A percentile compares a stretch with the other conserved stretches of the same genome.
These are phyloP conservation scores for Salix purpurea DNA, from an alignment of 345 rosid genomes.

Conservation along the genomic window DNA sequence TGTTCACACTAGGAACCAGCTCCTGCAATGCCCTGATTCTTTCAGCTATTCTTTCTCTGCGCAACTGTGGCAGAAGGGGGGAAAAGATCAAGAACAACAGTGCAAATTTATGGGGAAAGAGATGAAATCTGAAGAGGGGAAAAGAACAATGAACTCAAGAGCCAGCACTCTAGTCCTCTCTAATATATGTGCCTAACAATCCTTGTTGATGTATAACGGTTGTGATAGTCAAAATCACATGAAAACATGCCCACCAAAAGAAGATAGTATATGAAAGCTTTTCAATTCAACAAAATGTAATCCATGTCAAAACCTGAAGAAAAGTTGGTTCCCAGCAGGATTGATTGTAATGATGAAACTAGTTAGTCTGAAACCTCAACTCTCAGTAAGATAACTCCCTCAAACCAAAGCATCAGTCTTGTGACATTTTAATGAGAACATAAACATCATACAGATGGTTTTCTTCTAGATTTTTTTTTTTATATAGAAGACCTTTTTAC, in stretches of 20 bases:
- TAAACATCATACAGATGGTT: not conserved
- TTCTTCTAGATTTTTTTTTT: not conserved
- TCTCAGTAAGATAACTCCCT: not conserved
- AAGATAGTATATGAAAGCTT: not conserved
- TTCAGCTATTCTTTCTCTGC: constrained; percentile 97
- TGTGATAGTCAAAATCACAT: not conserved
- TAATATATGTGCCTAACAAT: not conserved
- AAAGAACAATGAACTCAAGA: constrained; percentile 2
- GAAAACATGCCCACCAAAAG: not conserved
- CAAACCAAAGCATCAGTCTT: not conserved
- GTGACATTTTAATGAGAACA: not conserved
- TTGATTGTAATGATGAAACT: not conserved
- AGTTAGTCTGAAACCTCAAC: not conserved
- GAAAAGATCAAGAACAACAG: constrained; percentile 1
- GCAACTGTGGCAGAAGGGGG: constrained; percentile 52
- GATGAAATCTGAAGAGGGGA: not conserved
- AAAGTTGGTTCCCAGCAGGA: not conserved
- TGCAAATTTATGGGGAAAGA: not conserved
- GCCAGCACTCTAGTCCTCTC: not conserved
- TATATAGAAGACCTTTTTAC: not conserved
- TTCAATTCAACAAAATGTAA: not conserved
- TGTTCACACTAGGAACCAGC: constrained; percentile 95
- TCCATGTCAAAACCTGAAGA: not conserved
- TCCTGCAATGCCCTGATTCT: constrained; percentile 96
- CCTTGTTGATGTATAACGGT: not conserved